Evolutionary conservation across 352 stramenopile genomes (phyloP).

Genomic region (Globisporangium viniferum): DNA sequence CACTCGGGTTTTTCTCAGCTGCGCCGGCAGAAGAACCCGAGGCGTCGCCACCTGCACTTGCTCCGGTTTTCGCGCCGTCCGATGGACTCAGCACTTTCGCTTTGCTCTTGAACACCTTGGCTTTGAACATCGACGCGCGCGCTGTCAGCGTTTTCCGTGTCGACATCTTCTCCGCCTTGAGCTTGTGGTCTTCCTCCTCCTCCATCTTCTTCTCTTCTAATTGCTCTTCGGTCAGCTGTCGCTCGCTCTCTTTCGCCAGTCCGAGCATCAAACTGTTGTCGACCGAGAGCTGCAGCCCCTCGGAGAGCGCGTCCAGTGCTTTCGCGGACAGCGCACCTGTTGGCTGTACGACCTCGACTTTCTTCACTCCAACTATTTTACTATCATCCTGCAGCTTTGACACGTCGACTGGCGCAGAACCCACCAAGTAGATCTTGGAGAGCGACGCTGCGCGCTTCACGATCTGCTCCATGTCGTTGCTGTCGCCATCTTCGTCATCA

Average conservation of each 20-base stretch:
- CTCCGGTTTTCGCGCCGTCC: not conserved
- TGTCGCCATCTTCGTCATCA: constrained; percentile 12
- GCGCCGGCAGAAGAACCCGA: not conserved
- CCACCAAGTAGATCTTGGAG: constrained; percentile 84
- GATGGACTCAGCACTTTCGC: constrained; percentile 11
- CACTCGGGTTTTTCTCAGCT: constrained; percentile 16
- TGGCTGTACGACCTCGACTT: constrained; percentile 68
- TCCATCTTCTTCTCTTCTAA: constrained; percentile 87
- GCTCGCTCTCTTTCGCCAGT: constrained; percentile 17
- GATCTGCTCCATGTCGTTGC: constrained; percentile 44
- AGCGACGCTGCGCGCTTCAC: constrained; percentile 68
- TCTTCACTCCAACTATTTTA: constrained; percentile 75
- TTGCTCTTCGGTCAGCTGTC: constrained; percentile 68
- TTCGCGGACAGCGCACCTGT: constrained; percentile 72
- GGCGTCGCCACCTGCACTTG: not conserved
- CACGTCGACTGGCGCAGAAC: constrained; percentile 77
- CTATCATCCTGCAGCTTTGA: constrained; percentile 75
- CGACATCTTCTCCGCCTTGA: constrained; percentile 72
- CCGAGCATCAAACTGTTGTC: constrained; percentile 44
- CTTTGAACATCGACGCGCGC: constrained; percentile 69
- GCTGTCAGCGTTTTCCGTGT: constrained; percentile 58
- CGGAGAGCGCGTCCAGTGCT: constrained; percentile 73
- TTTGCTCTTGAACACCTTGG: constrained; percentile 70
- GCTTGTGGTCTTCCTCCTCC: constrained; percentile 82
- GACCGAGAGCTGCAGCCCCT: constrained; percentile 71